Percentiles rank a stretch among this genome's conserved stretches.
phyloP scores from a whole-genome alignment of 768 basidiomycete species.

The Dioszegia crocea region DNA sequence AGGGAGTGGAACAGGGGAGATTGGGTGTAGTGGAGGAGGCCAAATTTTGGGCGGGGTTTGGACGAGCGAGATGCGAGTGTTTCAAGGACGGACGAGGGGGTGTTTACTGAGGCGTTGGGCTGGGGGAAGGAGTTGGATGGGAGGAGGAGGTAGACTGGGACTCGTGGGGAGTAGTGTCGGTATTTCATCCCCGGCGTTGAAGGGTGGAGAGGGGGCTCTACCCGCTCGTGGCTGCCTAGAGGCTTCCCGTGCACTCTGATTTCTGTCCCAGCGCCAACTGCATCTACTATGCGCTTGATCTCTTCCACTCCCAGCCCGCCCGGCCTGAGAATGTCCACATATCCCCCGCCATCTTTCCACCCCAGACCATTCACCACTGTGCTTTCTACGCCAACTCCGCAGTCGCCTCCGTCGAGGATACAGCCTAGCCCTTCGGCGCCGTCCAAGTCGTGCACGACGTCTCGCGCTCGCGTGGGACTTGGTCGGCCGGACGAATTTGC shows the following conservation, averaged over 20 bases:
- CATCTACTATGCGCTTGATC: conserved; percentile 60
- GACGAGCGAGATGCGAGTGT: not conserved
- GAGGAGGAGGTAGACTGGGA: conserved; percentile 71
- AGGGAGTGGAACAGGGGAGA: conserved; percentile 24
- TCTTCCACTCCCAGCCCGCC: conserved; percentile 91
- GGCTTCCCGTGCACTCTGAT: conserved; percentile 38
- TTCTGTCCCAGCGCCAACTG: conserved; percentile 48
- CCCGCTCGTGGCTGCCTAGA: too few relatives aligned
- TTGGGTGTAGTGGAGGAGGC: conserved; percentile 36
- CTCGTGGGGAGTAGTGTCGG: conserved; percentile 86
- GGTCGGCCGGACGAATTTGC: conserved; percentile 93
- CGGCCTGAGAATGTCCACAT: conserved; percentile 76
- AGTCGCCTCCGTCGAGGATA: conserved; percentile 88
- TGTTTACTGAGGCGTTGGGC: not conserved
- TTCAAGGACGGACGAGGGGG: not conserved
- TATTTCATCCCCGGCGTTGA: conserved; percentile 99
- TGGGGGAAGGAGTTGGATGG: conserved; percentile 50
- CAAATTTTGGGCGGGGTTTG: conserved; percentile 6
- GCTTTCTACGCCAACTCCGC: conserved; percentile 86
- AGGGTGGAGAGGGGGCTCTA: too few relatives aligned
- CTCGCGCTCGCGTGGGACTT: conserved; percentile 82
- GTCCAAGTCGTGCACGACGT: conserved; percentile 71
- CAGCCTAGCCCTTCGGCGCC: conserved; percentile 55
- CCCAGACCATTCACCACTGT: conserved; percentile 84
- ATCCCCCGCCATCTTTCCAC: conserved; percentile 51